Base-by-base conservation (phyloP, 495 filamentous ascomycete genomes). In the Paragyromitra xinjiangensis region DNA sequence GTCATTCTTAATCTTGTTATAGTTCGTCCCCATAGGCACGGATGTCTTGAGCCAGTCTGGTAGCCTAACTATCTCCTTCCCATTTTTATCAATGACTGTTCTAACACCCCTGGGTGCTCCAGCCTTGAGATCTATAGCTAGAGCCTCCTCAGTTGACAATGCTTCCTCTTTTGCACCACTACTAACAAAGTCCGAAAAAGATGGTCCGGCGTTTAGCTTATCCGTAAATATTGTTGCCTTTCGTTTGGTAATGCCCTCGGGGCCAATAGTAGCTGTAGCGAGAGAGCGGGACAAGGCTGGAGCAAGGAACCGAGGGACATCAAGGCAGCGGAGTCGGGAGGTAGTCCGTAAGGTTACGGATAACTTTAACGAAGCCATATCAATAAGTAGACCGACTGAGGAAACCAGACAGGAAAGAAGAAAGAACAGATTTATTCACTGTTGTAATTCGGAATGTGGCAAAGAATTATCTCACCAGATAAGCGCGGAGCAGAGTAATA, bases 41-140 rank as follows among this genome's bases (percentile, higher is more conserved):
- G 94, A 92, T 0, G 95, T 98, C 86, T 98, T 98, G 69, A 99
- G 88, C 95, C 95, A 99, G 69, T 91, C 89, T 44, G 95, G 95
- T 34, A 99, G 86, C 16, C 96, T 90, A 51, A 94, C 97, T 84
- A 97, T 94, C 92, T 91, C 84, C 91, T 94, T 83, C 89, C 88
- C 87, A 90, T 93, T 70, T 93, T 92, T 67, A 89, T 89, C 9
- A 92, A 93, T 42, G 92, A 94, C 81, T 94, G 93, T 82, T 92
- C 88, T 58, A 90, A 95, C n/a, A 90, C 97, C 65, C 83, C 84
- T 37, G 86, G 86, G 70, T 93, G 87, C n/a, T 88, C 45, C 51
- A 45, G 42, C 37, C n/a, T 64, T 56, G 34, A 51, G 40, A 26
- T 78, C 69, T 63, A 81, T 67, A 0, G 24, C 86, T 69, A 94